Evolutionary conservation across 805 yeast species (phyloP).

Genomic region (Lipomyces starkeyi): DNA sequence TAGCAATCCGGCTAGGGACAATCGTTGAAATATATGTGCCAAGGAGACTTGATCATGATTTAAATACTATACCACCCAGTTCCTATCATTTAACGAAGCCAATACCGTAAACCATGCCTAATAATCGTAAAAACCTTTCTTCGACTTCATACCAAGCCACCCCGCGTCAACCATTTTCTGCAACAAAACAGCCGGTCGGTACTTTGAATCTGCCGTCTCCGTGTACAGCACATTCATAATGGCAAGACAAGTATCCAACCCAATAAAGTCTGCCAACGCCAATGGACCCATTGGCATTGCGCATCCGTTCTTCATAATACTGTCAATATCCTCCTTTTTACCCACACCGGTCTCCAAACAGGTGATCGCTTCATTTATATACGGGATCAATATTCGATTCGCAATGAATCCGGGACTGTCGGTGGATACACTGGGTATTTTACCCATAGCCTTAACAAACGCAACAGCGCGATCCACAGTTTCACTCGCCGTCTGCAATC

Average conservation of each 20-base stretch:
- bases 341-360: conserved; percentile 51
- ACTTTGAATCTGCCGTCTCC: conserved; percentile 52
- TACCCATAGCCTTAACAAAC: conserved; percentile 48
- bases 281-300: conserved; percentile 57
- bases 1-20: too few relatives aligned
- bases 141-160: conserved; percentile 50
- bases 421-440: conserved; percentile 47
- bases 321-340: conserved; percentile 50
- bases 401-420: conserved; percentile 55
- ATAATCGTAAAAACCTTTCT: conserved; percentile 53
- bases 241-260: conserved; percentile 52
- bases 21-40: too few relatives aligned
- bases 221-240: conserved; percentile 50
- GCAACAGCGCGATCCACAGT: conserved; percentile 45
- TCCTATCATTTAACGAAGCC: too few relatives aligned
- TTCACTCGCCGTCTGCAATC: conserved; percentile 50
- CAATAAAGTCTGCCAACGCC: conserved; percentile 53
- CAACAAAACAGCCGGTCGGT: conserved; percentile 50
- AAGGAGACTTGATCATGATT: too few relatives aligned
- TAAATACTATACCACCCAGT: too few relatives aligned
- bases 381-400: conserved; percentile 52
- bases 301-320: conserved; percentile 54
- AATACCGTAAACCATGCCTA: conserved; percentile 9
- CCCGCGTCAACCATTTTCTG: conserved; percentile 52
- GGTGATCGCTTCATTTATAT: conserved; percentile 53